Evolutionary conservation across 495 filamentous ascomycete genomes (phyloP), one percentile per base, ranked within the genome.

Genomic region (Penicillium chermesinum): DNA sequence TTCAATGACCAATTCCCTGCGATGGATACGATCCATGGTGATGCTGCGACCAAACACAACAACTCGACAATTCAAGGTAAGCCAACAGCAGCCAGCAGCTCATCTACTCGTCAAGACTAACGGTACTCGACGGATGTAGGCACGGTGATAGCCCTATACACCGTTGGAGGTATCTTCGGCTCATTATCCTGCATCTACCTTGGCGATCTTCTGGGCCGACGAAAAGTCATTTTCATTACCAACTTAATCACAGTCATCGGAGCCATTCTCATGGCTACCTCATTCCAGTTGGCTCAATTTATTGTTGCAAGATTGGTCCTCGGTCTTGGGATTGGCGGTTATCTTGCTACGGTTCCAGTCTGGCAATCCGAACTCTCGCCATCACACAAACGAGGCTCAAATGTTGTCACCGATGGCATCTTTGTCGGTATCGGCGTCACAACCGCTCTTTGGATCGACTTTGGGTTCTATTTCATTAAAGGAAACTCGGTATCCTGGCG

Each of bases 261-360:
- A 17, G 63, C 64, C 19, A 61, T 72, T 16, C 63, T 73, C 0
- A 71, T 73, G 55, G 70, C 67, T 7, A 67, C 72, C n/a, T 55
- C 45, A 38, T 67, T 44, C 49, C 61, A 62, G 50, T 64, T 65
- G 21, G 59, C 46, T 21, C 61, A 58, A 52, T 65, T 67, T 20
- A 59, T 65, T 57, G 54, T 61, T 51, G 75, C 81, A 36, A 69
- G 81, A 60, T 53, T 75, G 13, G 56, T 83, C 32, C 81, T 81
- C 48, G 81, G 81, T 17, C 66, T 79, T 25, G 81, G 81, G 3
- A 83, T 81, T 35, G 81, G 81, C 38, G 79, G 59, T 18, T 62
- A 55, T 35, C 35, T 53, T 7, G 59, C 59, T 10, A 69, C 71
- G 0, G 71, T 76, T 1, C 74, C 73, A 0, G 69, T 76, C 16